Base-by-base conservation (phyloP, 192 early-diverging fungal genomes). In the Allomyces macrogynus region DNA sequence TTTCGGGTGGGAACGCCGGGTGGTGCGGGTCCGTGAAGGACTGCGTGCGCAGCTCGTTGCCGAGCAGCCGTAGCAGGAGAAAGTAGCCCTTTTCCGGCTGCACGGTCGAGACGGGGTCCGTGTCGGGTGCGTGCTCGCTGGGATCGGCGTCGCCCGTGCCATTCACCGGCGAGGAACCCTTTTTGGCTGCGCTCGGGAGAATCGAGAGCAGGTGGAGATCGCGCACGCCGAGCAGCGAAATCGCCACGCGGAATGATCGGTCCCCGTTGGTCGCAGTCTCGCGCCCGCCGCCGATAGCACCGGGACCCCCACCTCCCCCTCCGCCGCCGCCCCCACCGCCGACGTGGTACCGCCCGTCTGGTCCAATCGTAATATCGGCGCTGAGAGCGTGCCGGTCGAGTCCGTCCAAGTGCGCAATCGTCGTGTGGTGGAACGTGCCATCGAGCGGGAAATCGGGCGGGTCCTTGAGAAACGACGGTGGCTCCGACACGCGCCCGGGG, bases 1-100 rank as follows among this genome's bases (percentile, higher is more conserved):
- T 63, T 62, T 83, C 79, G 14, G 78, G 65, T 1, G 79, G 68
- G 66, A 83, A 81, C 1, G 54, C 63, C 12, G 79, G 78, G 3
- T 71, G 64, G 43, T 20, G 18, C 3, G 79, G 65, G 24, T 76
- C 67, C 20, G 23, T 61, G 63, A 83, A 83, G n/a, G 65, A 27
- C 42, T 74, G 68, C 16, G 77, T 80, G 12, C 63, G 66, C 27
- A 82, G 71, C 25, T 74, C 74, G 63, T 75, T 78, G 18, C 78
- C 77, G 9, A 82, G 66, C 20, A 82, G 67, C 5, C n/a, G 57
- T 24, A 54, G 65, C 69, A 63, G 69, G 69, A 62, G 23, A 70
- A 16, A 70, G 65, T 54, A 66, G 62, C 49, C 49, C 16, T 57
- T 67, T 61, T 67, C 62, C 27, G 65, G 20, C 57, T 63, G 18